Percentiles rank a stretch among this genome's conserved stretches.
phyloP scores from a whole-genome alignment of 2,329 filamentous ascomycete species.

The Cercospora janseana region DNA sequence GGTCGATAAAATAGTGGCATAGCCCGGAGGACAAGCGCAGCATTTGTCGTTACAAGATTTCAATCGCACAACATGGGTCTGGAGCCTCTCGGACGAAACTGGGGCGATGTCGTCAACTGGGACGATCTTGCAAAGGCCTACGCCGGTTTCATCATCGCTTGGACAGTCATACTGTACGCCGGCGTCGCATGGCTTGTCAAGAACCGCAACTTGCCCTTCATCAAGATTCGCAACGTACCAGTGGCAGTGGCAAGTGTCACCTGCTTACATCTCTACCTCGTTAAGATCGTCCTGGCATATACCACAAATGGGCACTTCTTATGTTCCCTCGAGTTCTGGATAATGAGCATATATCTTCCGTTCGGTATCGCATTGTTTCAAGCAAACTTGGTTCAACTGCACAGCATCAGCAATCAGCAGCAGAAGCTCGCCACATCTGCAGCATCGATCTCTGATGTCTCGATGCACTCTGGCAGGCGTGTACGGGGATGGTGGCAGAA shows the following conservation, averaged over 20 bases:
- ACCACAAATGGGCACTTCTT: slow-evolving; percentile 44
- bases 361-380: slow-evolving; percentile 66
- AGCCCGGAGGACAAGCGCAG: neutral
- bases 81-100: slow-evolving; percentile 29
- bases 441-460: slow-evolving; percentile 11
- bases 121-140: slow-evolving; percentile 29
- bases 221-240: slow-evolving; percentile 30
- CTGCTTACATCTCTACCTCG: slow-evolving; percentile 44
- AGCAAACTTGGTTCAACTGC: slow-evolving; percentile 61
- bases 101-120: slow-evolving; percentile 30
- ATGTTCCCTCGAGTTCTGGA: slow-evolving; percentile 60
- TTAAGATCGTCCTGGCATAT: slow-evolving; percentile 44
- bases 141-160: slow-evolving; percentile 26
- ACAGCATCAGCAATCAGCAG: slow-evolving; percentile 37
- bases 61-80: slow-evolving; percentile 43
- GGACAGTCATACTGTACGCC: slow-evolving; percentile 25
- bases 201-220: slow-evolving; percentile 26
- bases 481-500: slow-evolving; percentile 32
- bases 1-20: neutral
- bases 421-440: slow-evolving; percentile 20
- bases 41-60: neutral
- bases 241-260: slow-evolving; percentile 26
- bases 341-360: slow-evolving; percentile 65
- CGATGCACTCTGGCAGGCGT: neutral
- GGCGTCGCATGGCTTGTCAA: slow-evolving; percentile 26